Percentiles rank a stretch among this genome's conserved stretches.
Conservation (phyloP, 345 rosid species). For the Raphanus sativus region DNA sequence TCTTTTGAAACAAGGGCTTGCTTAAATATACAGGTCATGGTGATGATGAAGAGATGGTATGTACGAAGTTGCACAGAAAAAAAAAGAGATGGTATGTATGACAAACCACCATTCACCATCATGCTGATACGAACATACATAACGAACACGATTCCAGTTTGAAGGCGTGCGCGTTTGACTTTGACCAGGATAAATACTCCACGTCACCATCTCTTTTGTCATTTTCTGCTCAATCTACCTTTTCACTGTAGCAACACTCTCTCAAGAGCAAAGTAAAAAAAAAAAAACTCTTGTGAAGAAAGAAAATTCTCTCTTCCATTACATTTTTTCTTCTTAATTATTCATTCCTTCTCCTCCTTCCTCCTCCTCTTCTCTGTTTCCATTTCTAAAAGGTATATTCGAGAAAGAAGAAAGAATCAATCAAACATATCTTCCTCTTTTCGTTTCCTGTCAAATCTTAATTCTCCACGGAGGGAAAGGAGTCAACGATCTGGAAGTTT, state of each 20-base stretch:
- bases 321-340: background rate
- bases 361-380: conserved; percentile 21
- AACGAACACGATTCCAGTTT: conserved; percentile 15
- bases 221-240: conserved; percentile 13
- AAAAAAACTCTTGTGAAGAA: background rate
- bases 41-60: background rate
- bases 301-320: conserved; percentile 1
- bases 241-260: conserved; percentile 32
- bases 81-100: background rate
- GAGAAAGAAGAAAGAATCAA: background rate
- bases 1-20: background rate
- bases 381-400: background rate
- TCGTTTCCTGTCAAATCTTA: background rate
- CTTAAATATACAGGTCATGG: background rate
- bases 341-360: background rate
- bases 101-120: background rate
- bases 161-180: conserved; percentile 41
- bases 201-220: conserved; percentile 37
- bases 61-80: no score
- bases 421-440: conserved; percentile 15
- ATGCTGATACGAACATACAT: background rate
- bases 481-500: conserved; percentile 33
- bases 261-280: background rate
- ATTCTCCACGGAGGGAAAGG: background rate
- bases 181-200: conserved; percentile 32